Evolutionary conservation across 176 grass and related monocot species (phyloP).

Genomic region (Ensete ventricosum): DNA sequence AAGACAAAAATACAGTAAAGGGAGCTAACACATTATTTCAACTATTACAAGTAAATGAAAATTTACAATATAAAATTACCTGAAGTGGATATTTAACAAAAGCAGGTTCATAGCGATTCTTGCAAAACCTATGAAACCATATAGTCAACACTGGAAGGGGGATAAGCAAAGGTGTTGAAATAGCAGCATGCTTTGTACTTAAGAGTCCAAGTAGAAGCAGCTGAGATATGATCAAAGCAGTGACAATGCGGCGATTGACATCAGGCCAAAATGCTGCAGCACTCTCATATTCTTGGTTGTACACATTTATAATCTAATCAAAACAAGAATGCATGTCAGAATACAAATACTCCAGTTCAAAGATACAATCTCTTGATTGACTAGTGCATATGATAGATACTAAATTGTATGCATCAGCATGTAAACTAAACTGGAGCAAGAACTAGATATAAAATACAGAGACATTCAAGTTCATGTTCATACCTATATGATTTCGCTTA

Average conservation of each 20-base stretch:
- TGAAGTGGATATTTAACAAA: slow-evolving; percentile 77
- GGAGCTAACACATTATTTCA: background rate
- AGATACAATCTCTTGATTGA: slow-evolving; percentile 8
- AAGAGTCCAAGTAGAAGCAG: slow-evolving; percentile 77
- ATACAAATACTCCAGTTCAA: background rate
- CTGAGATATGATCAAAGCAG: slow-evolving; percentile 76
- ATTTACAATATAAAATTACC: slow-evolving; percentile 35
- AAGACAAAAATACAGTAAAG: no score
- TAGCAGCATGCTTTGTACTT: slow-evolving; percentile 65
- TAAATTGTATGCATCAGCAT: background rate
- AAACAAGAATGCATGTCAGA: background rate
- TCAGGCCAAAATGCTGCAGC: slow-evolving; percentile 95
- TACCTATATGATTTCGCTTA: no score
- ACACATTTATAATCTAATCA: slow-evolving; percentile 94
- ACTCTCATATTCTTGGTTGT: slow-evolving; percentile 99
- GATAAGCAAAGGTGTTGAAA: slow-evolving; percentile 80
- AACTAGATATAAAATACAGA: no score
- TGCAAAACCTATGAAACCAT: slow-evolving; percentile 89
- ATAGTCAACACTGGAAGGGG: slow-evolving; percentile 82
- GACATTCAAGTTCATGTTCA: no score
- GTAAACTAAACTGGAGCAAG: no score
- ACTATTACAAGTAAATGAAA: background rate
- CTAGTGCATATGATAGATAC: background rate
- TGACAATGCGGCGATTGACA: slow-evolving; percentile 79
- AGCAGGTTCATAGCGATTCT: slow-evolving; percentile 71